Evolutionary conservation across 2,329 filamentous ascomycete species (phyloP).

Genomic region (Penicillium aurantiogriseum): DNA sequence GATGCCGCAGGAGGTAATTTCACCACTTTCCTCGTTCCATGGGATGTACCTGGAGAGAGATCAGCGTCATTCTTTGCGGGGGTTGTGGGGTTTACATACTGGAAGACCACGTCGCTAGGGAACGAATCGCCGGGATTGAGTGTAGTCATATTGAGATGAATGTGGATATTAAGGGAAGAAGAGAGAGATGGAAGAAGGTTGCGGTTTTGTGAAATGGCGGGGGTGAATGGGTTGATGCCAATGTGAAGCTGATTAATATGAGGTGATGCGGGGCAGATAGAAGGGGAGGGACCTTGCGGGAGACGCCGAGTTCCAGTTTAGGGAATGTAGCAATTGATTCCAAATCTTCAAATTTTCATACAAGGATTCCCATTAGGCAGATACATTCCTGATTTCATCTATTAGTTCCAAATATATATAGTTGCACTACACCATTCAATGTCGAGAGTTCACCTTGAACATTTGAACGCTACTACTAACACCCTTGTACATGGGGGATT

Average conservation of each 20-base stretch:
- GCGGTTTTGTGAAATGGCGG: background rate
- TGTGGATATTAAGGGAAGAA: background rate
- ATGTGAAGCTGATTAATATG: conserved; percentile 9
- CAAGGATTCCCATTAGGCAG: too few relatives aligned
- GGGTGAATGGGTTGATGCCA: background rate
- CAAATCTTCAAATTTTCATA: too few relatives aligned
- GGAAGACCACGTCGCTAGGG: conserved; percentile 75
- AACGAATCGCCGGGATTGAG: conserved; percentile 80
- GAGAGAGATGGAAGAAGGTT: background rate
- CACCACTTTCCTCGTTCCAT: conserved; percentile 66
- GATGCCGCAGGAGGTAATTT: conserved; percentile 73
- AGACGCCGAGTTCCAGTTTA: too few relatives aligned
- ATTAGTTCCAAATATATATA: too few relatives aligned
- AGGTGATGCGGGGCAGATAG: background rate
- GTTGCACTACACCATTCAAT: too few relatives aligned
- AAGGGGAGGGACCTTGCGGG: too few relatives aligned
- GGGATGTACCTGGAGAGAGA: conserved; percentile 64
- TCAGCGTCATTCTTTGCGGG: background rate
- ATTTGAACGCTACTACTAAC: too few relatives aligned
- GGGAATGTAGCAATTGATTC: too few relatives aligned
- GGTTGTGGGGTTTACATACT: conserved; percentile 45
- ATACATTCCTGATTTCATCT: too few relatives aligned
- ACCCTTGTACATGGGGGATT: too few relatives aligned
- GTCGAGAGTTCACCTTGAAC: too few relatives aligned
- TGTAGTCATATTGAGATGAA: conserved; percentile 52